These are phyloP conservation scores for Crithidia mellificae DNA, from an alignment of 208 protist genomes.

Conservation along the genomic window DNA sequence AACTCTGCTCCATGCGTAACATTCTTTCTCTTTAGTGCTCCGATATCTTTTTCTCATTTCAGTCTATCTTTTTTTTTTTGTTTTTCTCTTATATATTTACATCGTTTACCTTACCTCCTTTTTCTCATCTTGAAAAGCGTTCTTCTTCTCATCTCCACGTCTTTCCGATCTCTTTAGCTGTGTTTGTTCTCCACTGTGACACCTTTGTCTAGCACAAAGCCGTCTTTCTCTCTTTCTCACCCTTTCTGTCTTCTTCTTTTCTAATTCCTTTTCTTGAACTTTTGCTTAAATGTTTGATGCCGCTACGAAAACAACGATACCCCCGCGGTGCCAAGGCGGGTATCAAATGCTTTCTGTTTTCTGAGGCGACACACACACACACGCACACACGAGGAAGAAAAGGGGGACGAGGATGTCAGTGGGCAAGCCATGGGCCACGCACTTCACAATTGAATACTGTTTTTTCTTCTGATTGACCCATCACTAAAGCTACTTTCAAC, in stretches of 20 bases:
- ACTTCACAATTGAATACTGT: too few relatives aligned
- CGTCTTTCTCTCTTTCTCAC: too few relatives aligned
- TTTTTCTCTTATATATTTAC: constrained; percentile 18
- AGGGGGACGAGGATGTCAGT: background rate
- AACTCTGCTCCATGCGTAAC: background rate
- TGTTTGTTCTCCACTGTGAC: background rate
- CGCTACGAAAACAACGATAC: too few relatives aligned
- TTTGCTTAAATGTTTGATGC: too few relatives aligned
- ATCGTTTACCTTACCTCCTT: constrained; percentile 9
- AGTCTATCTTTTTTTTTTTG: constrained; percentile 15
- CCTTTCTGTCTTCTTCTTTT: constrained; percentile 1
- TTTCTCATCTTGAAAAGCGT: constrained; percentile 7
- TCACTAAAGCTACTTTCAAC: background rate
- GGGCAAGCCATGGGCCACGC: background rate
- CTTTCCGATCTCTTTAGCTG: background rate
- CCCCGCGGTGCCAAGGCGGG: too few relatives aligned
- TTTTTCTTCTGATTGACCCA: too few relatives aligned
- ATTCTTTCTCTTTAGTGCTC: constrained; percentile 18
- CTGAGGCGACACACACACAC: background rate
- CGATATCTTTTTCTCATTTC: constrained; percentile 30
- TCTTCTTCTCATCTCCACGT: constrained; percentile 15
- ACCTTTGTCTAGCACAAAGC: background rate
- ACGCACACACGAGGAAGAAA: background rate
- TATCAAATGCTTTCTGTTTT: background rate
- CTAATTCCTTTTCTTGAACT: too few relatives aligned